Evolutionary conservation across 2,329 filamentous ascomycete genomes (phyloP).

Genomic region (Pyricularia sp.): DNA sequence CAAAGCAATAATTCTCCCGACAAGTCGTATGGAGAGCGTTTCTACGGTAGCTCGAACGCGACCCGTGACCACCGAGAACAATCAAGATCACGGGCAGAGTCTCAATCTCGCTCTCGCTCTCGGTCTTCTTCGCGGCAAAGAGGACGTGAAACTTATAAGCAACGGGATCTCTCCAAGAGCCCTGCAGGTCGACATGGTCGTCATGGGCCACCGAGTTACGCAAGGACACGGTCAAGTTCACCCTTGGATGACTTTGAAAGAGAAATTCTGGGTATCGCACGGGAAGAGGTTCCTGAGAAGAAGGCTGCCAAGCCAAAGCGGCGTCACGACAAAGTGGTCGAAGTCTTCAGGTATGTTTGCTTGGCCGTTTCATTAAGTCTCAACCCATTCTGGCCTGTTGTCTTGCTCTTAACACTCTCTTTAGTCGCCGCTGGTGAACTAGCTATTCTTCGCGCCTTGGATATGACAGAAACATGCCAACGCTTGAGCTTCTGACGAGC

Average conservation of each 20-base stretch:
- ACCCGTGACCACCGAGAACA: background rate
- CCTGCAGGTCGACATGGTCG: background rate
- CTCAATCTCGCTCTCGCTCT: background rate
- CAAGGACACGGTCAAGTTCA: slow-evolving; percentile 12
- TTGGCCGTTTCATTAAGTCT: background rate
- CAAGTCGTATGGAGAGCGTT: slow-evolving; percentile 3
- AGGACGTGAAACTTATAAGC: background rate
- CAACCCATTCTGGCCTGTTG: background rate
- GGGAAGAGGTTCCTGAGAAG: slow-evolving; percentile 9
- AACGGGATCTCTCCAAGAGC: background rate
- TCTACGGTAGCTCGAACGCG: background rate
- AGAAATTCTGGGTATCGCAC: slow-evolving; percentile 16
- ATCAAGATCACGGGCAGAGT: background rate
- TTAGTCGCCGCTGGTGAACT: slow-evolving; percentile 4
- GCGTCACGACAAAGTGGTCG: slow-evolving; percentile 3
- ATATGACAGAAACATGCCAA: background rate
- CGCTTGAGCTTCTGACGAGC: background rate
- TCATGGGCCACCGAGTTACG: background rate
- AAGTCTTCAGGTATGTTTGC: slow-evolving; percentile 5
- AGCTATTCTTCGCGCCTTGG: background rate
- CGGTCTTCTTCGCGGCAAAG: slow-evolving; percentile 1
- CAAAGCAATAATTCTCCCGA: slow-evolving; percentile 17
- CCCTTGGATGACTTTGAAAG: slow-evolving; percentile 13
- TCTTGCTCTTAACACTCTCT: slow-evolving; percentile 4
- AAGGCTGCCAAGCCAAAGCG: slow-evolving; percentile 2